phyloP scores from a whole-genome alignment of 495 filamentous ascomycete genomes.

The Penicillium steckii region DNA sequence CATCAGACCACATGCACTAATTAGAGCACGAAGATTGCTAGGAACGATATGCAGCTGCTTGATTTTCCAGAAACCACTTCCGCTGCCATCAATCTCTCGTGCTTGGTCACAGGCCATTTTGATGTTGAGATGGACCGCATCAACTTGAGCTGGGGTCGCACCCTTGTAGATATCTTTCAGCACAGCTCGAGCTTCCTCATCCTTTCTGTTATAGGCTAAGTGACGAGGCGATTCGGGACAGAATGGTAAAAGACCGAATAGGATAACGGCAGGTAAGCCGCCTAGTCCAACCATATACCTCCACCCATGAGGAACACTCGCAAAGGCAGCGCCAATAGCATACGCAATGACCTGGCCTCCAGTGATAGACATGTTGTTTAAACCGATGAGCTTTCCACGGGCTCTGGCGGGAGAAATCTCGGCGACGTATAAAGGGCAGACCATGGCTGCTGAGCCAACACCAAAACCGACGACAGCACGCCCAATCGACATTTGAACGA shows the following conservation, averaged over 20 bases:
- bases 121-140: conserved; percentile 38
- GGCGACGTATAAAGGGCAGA: conserved; percentile 45
- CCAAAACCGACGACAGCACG: conserved; percentile 52
- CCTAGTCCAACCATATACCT: conserved; percentile 54
- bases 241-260: conserved; percentile 41
- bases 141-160: conserved; percentile 36
- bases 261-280: conserved; percentile 46
- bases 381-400: conserved; percentile 54
- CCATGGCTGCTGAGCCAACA: conserved; percentile 55
- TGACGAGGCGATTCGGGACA: conserved; percentile 56
- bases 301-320: conserved; percentile 48
- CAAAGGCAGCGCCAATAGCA: conserved; percentile 53
- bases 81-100: conserved; percentile 31
- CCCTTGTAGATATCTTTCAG: conserved; percentile 39
- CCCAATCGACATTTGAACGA: conserved; percentile 52
- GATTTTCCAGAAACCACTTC: conserved; percentile 35
- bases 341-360: conserved; percentile 54
- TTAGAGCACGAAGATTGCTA: conserved; percentile 47
- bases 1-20: conserved; percentile 51
- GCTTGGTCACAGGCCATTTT: conserved; percentile 36
- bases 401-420: conserved; percentile 50
- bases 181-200: conserved; percentile 38
- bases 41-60: conserved; percentile 48
- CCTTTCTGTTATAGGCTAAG: conserved; percentile 43
- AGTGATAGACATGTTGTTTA: conserved; percentile 58